A percentile compares a stretch with the other conserved stretches of the same genome.
Conservation (phyloP, 371 early-diverging fungal genomes). For the Sporodiniella umbellata region DNA sequence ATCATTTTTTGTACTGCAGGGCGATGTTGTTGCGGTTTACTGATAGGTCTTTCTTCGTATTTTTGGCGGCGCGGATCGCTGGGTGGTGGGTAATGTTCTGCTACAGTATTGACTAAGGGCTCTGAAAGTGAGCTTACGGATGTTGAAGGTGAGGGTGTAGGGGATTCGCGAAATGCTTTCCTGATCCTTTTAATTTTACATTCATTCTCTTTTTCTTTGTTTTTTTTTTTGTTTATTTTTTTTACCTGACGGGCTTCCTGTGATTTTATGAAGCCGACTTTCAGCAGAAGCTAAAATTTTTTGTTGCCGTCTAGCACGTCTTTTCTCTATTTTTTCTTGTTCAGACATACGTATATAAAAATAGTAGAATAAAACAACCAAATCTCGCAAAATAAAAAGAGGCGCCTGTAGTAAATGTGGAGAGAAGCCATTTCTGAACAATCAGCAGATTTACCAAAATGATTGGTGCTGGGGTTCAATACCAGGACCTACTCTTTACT, state of each 20-base stretch:
- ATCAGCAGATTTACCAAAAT: too few relatives aligned
- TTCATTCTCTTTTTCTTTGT: not conserved
- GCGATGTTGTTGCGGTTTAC: constrained; percentile 9
- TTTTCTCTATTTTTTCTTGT: constrained; percentile 52
- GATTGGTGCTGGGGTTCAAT: too few relatives aligned
- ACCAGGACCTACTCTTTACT: too few relatives aligned
- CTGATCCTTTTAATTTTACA: not conserved
- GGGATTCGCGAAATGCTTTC: constrained; percentile 27
- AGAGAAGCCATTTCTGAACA: too few relatives aligned
- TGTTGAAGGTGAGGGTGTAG: constrained; percentile 33
- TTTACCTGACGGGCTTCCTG: constrained; percentile 48
- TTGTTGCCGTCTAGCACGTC: constrained; percentile 59
- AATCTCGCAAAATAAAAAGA: not conserved
- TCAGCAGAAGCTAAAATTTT: constrained; percentile 57
- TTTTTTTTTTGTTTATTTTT: not conserved
- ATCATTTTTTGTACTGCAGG: constrained; percentile 12
- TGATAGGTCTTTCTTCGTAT: constrained; percentile 9
- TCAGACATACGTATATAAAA: constrained; percentile 31
- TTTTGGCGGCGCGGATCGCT: constrained; percentile 14
- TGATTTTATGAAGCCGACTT: constrained; percentile 55
- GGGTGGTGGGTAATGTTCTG: constrained; percentile 21
- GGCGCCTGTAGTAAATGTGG: too few relatives aligned
- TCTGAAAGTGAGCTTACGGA: constrained; percentile 5
- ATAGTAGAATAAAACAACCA: not conserved
- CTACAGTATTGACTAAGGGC: constrained; percentile 3